Evolutionary conservation across 1,284 basidiomycete genomes (phyloP), one percentile per base, ranked within the genome.

Genomic region (Ceratobasidium sp.): DNA sequence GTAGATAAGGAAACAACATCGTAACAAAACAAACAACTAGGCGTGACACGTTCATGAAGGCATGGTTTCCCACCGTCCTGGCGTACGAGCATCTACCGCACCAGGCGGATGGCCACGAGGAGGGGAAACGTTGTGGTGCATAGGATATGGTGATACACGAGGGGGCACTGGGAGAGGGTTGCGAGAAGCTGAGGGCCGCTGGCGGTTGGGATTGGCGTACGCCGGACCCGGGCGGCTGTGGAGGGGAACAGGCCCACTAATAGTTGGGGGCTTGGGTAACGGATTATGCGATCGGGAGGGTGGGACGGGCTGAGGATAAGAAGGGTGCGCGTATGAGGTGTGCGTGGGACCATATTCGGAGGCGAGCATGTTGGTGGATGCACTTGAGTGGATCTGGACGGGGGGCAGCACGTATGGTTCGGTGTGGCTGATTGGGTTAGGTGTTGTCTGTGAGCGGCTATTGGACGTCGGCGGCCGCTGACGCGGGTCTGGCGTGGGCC

Each of bases 71-170:
- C 67, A 59, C 40, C 67, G 30, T 48, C 67, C 42, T 70, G 67
- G 67, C 67, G 49, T 53, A 25, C 51, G 40, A 58, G 40, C 51
- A 21, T 44, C 53, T 59, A 70, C 67, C 67, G 67, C 67, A 59
- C 67, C 67, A 25, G 67, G 67, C 67, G 67, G 67, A 28, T 59
- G 23, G 67, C 67, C 67, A 70, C 67, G 67, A 60, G 67, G 67
- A 70, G 67, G 67, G 67, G 67, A 70, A 70, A 70, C 67, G 54
- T 60, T 70, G 56, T 70, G 67, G 42, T 70, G 67, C 40, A 70
- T 56, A 21, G 67, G 67, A 59, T 70, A 70, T 21, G 67, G 42
- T 70, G 67, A 49, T 60, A 70, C 67, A 70, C 67, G 67, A 25
- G 67, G 67, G n/a, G 67, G 67, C n/a, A 59, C 67, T 30, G 67